phyloP scores from a whole-genome alignment of 192 early-diverging fungal species.

The Geranomyces variabilis region DNA sequence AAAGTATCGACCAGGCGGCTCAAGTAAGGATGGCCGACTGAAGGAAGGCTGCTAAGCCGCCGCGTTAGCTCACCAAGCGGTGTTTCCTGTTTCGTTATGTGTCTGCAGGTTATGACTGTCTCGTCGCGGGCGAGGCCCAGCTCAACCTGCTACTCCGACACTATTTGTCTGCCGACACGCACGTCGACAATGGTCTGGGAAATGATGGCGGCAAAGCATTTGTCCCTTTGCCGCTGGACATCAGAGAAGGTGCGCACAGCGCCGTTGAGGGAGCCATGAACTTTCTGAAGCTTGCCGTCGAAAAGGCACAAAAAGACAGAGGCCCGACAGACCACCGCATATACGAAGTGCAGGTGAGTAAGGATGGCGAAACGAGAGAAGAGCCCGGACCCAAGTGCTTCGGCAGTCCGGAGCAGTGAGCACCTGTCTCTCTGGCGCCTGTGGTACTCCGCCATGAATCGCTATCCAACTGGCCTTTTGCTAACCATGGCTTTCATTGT shows the following conservation, averaged over 20 bases:
- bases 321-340: background rate
- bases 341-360: slow-evolving; percentile 1
- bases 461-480: no score
- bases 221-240: background rate
- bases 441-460: no score
- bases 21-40: slow-evolving; percentile 11
- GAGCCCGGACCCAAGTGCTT: no score
- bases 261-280: background rate
- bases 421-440: no score
- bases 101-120: slow-evolving; percentile 1
- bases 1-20: slow-evolving; percentile 33
- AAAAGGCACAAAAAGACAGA: background rate
- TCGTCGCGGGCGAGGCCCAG: slow-evolving; percentile 9
- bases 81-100: background rate
- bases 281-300: slow-evolving; percentile 1
- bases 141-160: slow-evolving; percentile 8
- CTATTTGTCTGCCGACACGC: background rate
- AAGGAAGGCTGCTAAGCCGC: background rate
- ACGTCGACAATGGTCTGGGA: slow-evolving; percentile 12
- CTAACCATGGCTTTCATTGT: background rate
- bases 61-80: background rate
- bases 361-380: background rate
- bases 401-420: no score
- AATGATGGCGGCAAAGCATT: background rate
- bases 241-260: background rate